phyloP scores from a whole-genome alignment of 352 stramenopile genomes.

The Phytophthora fragariae region DNA sequence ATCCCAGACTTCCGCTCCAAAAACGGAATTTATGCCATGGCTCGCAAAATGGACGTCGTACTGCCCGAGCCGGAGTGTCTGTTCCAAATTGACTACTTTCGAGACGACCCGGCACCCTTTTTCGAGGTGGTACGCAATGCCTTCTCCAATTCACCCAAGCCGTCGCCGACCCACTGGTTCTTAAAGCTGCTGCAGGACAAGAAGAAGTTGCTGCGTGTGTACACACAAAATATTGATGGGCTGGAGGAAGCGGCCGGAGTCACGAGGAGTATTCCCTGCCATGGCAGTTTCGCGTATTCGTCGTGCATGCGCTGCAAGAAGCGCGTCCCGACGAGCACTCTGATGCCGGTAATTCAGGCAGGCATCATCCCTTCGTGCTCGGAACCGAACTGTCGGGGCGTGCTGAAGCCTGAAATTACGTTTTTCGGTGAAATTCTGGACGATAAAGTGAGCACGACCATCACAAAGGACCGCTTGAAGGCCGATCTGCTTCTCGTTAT shows the following conservation, averaged over 20 bases:
- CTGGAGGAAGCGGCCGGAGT: constrained; percentile 94
- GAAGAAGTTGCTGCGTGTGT: constrained; percentile 92
- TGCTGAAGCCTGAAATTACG: constrained; percentile 97
- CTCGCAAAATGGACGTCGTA: constrained; percentile 81
- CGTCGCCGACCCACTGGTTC: constrained; percentile 96
- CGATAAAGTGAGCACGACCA: constrained; percentile 85
- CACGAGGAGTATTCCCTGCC: constrained; percentile 93
- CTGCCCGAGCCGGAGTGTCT: constrained; percentile 96
- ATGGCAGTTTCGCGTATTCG: constrained; percentile 93
- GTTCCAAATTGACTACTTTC: constrained; percentile 99
- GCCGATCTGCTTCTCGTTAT: constrained; percentile 98
- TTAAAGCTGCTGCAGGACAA: constrained; percentile 92
- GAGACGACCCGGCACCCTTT: constrained; percentile 95
- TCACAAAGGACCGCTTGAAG: constrained; percentile 75
- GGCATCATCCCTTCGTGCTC: constrained; percentile 79
- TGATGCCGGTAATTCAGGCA: constrained; percentile 81
- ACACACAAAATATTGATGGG: constrained; percentile 99
- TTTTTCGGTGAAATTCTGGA: constrained; percentile 97
- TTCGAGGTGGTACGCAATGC: constrained; percentile 94
- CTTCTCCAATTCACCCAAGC: constrained; percentile 75
- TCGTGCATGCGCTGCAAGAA: constrained; percentile 91
- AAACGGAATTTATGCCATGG: constrained; percentile 88
- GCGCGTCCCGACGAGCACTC: constrained; percentile 50
- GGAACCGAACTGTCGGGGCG: constrained; percentile 82
- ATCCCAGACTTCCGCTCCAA: constrained; percentile 98